Conservation (phyloP, 495 filamentous ascomycete genomes). For the Lepraria neglecta region DNA sequence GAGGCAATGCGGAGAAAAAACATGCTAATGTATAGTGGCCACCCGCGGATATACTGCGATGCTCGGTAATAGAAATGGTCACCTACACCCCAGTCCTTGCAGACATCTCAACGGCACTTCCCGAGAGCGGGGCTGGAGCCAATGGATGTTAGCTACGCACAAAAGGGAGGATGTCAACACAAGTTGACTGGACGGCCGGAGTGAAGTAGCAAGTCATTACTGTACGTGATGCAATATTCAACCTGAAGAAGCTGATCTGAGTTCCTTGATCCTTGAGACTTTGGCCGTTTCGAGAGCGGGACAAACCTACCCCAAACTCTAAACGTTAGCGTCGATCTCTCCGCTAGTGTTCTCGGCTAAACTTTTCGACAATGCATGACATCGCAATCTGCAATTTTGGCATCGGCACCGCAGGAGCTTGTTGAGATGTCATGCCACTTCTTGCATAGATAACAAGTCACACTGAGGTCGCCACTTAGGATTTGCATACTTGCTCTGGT, state of each 20-base stretch:
- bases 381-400: too few relatives aligned
- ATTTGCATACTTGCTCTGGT: background rate
- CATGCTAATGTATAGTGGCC: background rate
- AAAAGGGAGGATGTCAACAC: background rate
- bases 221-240: too few relatives aligned
- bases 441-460: too few relatives aligned
- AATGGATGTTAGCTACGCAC: background rate
- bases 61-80: background rate
- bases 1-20: background rate
- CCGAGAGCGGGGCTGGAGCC: slow-evolving; percentile 10
- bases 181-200: background rate
- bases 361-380: too few relatives aligned
- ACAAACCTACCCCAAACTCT: too few relatives aligned
- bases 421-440: too few relatives aligned
- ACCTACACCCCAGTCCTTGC: background rate
- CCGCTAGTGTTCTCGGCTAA: too few relatives aligned
- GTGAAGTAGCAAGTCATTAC: background rate
- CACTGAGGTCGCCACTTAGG: background rate
- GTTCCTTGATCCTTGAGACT: too few relatives aligned
- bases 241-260: too few relatives aligned
- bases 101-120: background rate
- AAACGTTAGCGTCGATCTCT: too few relatives aligned
- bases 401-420: too few relatives aligned
- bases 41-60: background rate
- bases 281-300: too few relatives aligned